These are phyloP conservation scores for Phytophthora aleatoria DNA, from an alignment of 352 stramenopile species.

Conservation along the genomic window DNA sequence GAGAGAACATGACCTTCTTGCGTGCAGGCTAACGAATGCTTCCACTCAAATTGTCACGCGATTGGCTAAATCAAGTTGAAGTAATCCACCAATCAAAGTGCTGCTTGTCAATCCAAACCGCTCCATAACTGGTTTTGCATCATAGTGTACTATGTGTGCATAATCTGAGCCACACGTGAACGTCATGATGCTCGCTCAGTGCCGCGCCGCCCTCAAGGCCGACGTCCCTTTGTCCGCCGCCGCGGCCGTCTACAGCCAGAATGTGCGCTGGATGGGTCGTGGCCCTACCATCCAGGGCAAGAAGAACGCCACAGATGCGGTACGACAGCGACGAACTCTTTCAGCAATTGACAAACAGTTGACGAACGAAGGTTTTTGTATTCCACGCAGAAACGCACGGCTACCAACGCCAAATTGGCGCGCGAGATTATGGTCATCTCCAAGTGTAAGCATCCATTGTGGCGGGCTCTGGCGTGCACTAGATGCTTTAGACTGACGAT, in stretches of 20 bases:
- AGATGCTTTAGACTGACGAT: background rate
- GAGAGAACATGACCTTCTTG: background rate
- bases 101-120: constrained; percentile 1
- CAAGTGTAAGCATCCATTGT: constrained; percentile 43
- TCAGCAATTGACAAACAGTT: background rate
- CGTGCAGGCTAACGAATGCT: background rate
- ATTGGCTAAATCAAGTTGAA: constrained; percentile 18
- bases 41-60: background rate
- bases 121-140: constrained; percentile 4
- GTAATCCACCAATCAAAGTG: constrained; percentile 6
- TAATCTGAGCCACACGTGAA: constrained; percentile 19
- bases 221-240: constrained; percentile 1
- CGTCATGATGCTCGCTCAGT: constrained; percentile 25
- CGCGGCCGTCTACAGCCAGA: constrained; percentile 40
- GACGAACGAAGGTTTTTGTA: background rate
- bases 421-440: constrained; percentile 78
- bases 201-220: constrained; percentile 10
- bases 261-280: constrained; percentile 75
- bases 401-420: constrained; percentile 78
- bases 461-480: background rate
- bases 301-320: constrained; percentile 82
- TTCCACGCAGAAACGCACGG: constrained; percentile 66
- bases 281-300: constrained; percentile 80
- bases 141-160: background rate
- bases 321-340: constrained; percentile 16